These are phyloP conservation scores for Pseudomassariella vexata DNA, from an alignment of 2,329 filamentous ascomycete species.

Conservation along the genomic window DNA sequence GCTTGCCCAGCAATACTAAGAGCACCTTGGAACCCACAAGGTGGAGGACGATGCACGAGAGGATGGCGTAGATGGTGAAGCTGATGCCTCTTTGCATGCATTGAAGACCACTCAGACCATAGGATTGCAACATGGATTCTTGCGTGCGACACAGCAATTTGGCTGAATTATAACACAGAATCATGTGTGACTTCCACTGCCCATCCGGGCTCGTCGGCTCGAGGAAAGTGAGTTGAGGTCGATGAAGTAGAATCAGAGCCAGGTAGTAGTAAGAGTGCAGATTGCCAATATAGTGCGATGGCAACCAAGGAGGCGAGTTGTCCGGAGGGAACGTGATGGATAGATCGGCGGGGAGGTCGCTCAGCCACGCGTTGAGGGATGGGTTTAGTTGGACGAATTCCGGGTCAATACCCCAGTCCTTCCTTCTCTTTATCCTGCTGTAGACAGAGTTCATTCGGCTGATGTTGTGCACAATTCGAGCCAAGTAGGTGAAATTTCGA, in stretches of 20 bases:
- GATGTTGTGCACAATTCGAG: conserved; percentile 72
- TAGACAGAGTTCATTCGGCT: conserved; percentile 72
- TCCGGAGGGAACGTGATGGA: conserved; percentile 72
- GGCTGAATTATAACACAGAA: conserved; percentile 76
- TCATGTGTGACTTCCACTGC: conserved; percentile 83
- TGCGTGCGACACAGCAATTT: conserved; percentile 82
- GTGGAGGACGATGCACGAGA: conserved; percentile 90
- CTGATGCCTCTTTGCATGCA: conserved; percentile 94
- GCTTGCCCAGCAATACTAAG: conserved; percentile 1
- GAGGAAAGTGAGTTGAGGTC: conserved; percentile 76
- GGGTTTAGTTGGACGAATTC: conserved; percentile 76
- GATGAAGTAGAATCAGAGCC: conserved; percentile 77
- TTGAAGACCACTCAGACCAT: conserved; percentile 72
- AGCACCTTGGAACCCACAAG: conserved; percentile 56
- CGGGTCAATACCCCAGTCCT: conserved; percentile 83
- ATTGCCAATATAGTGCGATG: conserved; percentile 83
- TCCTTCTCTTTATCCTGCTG: conserved; percentile 62
- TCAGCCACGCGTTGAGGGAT: conserved; percentile 68
- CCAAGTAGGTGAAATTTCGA: conserved; percentile 77
- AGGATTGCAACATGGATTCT: conserved; percentile 72
- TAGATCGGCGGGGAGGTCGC: conserved; percentile 72
- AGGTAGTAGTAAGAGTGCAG: conserved; percentile 86
- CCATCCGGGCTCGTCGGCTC: conserved; percentile 66
- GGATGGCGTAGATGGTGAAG: conserved; percentile 87
- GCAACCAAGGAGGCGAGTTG: conserved; percentile 75